phyloP scores from a whole-genome alignment of 1,284 basidiomycete genomes.

The Wolfiporia cocos region DNA sequence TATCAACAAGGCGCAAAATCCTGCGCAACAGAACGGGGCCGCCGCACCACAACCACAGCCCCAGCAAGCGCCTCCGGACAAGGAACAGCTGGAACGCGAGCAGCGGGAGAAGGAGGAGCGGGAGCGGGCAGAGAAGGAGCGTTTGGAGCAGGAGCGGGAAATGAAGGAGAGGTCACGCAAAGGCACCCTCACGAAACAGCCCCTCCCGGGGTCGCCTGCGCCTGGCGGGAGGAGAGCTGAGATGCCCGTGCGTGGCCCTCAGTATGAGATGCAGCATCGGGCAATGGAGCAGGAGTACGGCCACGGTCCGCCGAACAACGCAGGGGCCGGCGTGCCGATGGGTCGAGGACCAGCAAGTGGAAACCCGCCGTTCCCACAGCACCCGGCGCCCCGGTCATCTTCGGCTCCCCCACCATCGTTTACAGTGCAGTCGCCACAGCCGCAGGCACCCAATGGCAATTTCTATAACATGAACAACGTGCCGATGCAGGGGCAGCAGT shows the following conservation, averaged over 20 bases:
- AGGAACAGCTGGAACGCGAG: conserved; percentile 39
- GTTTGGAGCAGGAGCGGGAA: conserved; percentile 37
- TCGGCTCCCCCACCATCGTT: conserved; percentile 16
- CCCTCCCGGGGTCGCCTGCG: conserved; percentile 48
- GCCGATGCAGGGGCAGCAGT: conserved; percentile 26
- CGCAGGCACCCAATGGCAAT: conserved; percentile 23
- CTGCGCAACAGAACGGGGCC: conserved; percentile 22
- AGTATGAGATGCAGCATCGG: conserved; percentile 90
- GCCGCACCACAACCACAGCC: conserved; percentile 8
- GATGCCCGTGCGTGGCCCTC: conserved; percentile 81
- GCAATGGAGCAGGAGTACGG: conserved; percentile 85
- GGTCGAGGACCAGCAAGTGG: conserved; percentile 21
- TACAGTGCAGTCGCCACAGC: conserved; percentile 27
- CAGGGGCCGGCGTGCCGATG: conserved; percentile 5
- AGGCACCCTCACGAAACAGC: conserved; percentile 39
- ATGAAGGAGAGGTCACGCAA: conserved; percentile 40
- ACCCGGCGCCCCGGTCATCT: conserved; percentile 7
- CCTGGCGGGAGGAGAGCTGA: conserved; percentile 68
- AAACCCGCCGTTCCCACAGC: conserved; percentile 9
- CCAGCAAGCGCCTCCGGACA: conserved; percentile 23
- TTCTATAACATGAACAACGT: conserved; percentile 30
- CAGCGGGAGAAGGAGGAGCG: conserved; percentile 39
- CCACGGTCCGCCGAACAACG: conserved; percentile 13
- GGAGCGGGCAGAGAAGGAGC: conserved; percentile 38
- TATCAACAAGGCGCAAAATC: conserved; percentile 78